Base-by-base conservation (phyloP, 2,329 filamentous ascomycete species). In the Thermothelomyces thermophilus region DNA sequence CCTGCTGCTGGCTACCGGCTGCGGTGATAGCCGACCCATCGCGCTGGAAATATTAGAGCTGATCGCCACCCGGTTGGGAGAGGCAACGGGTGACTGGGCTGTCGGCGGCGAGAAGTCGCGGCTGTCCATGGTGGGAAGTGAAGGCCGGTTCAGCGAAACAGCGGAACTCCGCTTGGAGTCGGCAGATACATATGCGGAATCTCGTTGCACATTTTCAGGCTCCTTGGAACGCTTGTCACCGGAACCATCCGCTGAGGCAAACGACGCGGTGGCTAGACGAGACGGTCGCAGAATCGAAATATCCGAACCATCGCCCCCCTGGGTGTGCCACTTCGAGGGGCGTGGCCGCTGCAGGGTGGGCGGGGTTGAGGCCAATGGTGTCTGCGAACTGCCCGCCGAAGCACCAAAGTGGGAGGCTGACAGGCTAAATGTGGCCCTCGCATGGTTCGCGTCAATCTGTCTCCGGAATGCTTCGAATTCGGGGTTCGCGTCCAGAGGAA, bases 381-480 rank as follows among this genome's bases (percentile, higher is more conserved):
- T 47, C 7, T 54, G 56, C 13, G 60, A 61, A 11, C 59, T 62
- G 22, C 68, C 67, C 20, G 68, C 65, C 10, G 54, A 34, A 16
- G 56, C 17, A 24, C 41, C 52, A 53, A 79, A 75, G 51, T 76
- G 71, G 1, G 72, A 59, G 40, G 69, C 64, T 50, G 70, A 67
- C 8, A 84, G 65, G 30, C 65, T 73, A 57, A 80, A 80, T 34
- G 68, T 68, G 0, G 68, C 63, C 41, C 66, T 71, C 42, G 70
- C 67, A 37, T 70, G 69, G 58, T 83, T 83, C 31, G 78, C 73
- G 61, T 90, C 86, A n/a, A 81, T 78, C 61, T 89, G 84, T 56
- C 76, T 80, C 58, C 76, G 77, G 64, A 94, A 91, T 2, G 85
- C 84, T 64, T 91, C 87, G 56, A 86, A 91, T n/a, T 90, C 84